Conservation (phyloP, 2,329 filamentous ascomycete genomes). For the Davidsoniella neocaledoniae region DNA sequence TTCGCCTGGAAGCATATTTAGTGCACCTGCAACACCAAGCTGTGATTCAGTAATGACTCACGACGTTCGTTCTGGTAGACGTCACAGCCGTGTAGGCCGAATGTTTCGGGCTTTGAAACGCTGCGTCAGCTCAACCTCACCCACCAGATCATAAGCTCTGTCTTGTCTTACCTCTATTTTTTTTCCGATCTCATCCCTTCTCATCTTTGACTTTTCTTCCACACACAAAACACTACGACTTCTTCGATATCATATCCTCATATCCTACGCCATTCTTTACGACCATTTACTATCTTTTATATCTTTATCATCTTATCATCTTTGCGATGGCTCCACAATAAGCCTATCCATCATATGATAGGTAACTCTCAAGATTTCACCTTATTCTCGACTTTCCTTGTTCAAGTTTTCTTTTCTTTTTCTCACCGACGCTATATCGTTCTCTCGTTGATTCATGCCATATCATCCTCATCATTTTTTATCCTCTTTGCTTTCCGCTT, state of each 20-base stretch:
- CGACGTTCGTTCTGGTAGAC: background rate
- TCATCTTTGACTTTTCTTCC: background rate
- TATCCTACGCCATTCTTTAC: background rate
- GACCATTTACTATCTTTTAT: background rate
- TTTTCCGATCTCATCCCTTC: background rate
- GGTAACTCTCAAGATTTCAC: too few relatives aligned
- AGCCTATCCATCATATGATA: too few relatives aligned
- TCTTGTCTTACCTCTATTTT: background rate
- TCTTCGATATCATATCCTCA: background rate
- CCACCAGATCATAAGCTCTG: background rate
- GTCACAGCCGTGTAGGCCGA: background rate
- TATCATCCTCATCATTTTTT: background rate
- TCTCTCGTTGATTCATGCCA: background rate
- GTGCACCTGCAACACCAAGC: background rate
- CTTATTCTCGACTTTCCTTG: background rate
- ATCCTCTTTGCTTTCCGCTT: background rate
- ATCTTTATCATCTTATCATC: background rate
- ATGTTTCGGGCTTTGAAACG: constrained; percentile 8
- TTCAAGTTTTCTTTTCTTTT: background rate
- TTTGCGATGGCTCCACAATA: too few relatives aligned
- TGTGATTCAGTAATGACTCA: background rate
- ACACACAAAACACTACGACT: background rate
- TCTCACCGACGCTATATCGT: background rate
- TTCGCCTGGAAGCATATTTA: background rate
- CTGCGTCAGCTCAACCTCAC: background rate